phyloP scores from a whole-genome alignment of 805 yeast genomes.

The Suhomyces faveliae region DNA sequence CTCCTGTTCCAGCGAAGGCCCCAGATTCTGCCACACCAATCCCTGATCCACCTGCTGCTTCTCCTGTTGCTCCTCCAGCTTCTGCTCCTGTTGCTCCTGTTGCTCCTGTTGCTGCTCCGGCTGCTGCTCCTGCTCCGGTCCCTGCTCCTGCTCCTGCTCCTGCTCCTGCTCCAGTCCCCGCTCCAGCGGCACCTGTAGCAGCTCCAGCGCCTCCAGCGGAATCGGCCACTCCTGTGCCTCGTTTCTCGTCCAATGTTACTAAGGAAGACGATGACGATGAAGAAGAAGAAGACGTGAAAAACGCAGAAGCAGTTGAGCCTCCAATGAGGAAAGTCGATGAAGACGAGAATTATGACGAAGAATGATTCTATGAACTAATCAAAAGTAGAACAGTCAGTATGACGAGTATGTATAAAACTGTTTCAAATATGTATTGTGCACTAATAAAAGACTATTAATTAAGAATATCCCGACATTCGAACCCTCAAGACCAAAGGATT shows the following conservation, averaged over 20 bases:
- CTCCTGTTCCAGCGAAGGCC: conserved; percentile 3
- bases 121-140: conserved; percentile 2
- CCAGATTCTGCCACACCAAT: conserved; percentile 7
- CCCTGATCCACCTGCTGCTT: conserved; percentile 4
- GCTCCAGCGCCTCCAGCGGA: conserved; percentile 4
- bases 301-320: conserved; percentile 37
- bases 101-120: conserved; percentile 9
- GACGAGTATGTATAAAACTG: background rate
- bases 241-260: conserved; percentile 20
- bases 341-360: conserved; percentile 48
- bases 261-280: conserved; percentile 27
- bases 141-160: conserved; percentile 7
- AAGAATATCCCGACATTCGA: no score
- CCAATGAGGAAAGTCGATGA: conserved; percentile 47
- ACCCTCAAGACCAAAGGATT: no score
- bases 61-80: conserved; percentile 7
- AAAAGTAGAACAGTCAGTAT: background rate
- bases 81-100: conserved; percentile 3
- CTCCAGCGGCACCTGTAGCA: conserved; percentile 6
- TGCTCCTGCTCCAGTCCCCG: conserved; percentile 8
- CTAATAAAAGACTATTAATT: background rate
- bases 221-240: conserved; percentile 12
- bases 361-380: conserved; percentile 15
- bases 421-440: conserved; percentile 5
- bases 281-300: conserved; percentile 27